Evolutionary conservation across 768 basidiomycete genomes (phyloP), one percentile per base, ranked within the genome.

Genomic region (Leccinum longicurvipes): DNA sequence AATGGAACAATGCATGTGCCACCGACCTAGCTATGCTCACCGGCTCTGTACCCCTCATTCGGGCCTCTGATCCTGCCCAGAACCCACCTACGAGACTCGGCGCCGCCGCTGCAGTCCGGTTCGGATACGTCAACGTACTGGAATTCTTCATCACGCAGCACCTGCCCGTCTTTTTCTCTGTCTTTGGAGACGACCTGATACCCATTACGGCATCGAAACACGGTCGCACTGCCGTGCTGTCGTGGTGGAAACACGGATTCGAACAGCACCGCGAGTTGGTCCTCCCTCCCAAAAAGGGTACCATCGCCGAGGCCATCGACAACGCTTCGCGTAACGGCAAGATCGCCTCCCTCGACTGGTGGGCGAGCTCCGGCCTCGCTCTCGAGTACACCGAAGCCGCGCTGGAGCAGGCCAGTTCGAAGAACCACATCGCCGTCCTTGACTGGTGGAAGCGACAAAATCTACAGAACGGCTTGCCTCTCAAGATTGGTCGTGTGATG

Each of bases 401-500:
- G 2, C 82, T 93, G 32, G 88, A 91, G 63, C 80, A 83, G 58
- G 91, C 91, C 6, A 89, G 87, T 55, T 79, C 87, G 17, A 90
- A 85, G 65, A 88, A 87, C 57, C 86, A 84, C 62, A 75, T 91
- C n/a, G 74, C 79, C 4, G 84, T 91, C 6, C 79, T 93, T 42
- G 85, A 88, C 32, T 93, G 91, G 91, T 93, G 91, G 91, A 84
- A 85, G 60, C 73, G 75, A 46, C 84, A 86, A 56, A 73, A 82
- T 60, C 68, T 69, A 29, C 70, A 69, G 45, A 69, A 69, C 3
- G 74, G 76, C 4, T 73, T 91, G 29, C 80, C 82, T 11, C 82
- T 93, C 61, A 91, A 91, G 69, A 83, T 92, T 23, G 91, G 91
- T 3, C 84, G 89, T 36, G 87, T 85, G 21, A 88, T 93, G 82